These are phyloP conservation scores for Didymella keratinophila DNA, from an alignment of 2,329 filamentous ascomycete species.

Conservation along the genomic window DNA sequence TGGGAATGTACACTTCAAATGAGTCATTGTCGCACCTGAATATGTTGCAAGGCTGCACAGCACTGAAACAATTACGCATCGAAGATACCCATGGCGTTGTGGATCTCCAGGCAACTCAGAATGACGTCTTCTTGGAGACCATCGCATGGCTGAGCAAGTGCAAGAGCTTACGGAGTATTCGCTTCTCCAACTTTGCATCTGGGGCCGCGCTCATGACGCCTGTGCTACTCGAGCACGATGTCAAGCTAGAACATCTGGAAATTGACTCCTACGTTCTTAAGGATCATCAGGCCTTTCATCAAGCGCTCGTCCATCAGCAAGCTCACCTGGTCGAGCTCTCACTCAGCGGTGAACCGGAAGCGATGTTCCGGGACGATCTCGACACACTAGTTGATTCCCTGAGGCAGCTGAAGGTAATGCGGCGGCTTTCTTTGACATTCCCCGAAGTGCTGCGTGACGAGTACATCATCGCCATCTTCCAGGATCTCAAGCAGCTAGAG, in stretches of 20 bases:
- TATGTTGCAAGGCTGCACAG: constrained; percentile 58
- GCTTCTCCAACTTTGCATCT: constrained; percentile 60
- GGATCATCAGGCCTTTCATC: constrained; percentile 61
- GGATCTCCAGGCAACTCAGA: constrained; percentile 60
- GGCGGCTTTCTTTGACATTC: constrained; percentile 61
- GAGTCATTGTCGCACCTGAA: constrained; percentile 60
- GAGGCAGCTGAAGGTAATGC: constrained; percentile 60
- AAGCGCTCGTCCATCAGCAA: constrained; percentile 62
- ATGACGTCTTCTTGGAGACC: constrained; percentile 61
- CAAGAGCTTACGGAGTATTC: constrained; percentile 58
- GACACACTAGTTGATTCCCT: constrained; percentile 62
- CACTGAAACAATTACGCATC: constrained; percentile 59
- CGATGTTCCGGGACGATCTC: constrained; percentile 56
- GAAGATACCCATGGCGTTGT: constrained; percentile 55
- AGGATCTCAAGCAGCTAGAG: constrained; percentile 59
- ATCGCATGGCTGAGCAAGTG: constrained; percentile 65
- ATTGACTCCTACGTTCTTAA: constrained; percentile 60
- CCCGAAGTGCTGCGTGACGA: constrained; percentile 60
- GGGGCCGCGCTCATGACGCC: constrained; percentile 62
- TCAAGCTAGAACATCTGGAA: constrained; percentile 58
- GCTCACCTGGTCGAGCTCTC: constrained; percentile 56
- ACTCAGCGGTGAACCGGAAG: constrained; percentile 58
- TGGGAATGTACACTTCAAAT: constrained; percentile 61
- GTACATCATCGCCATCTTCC: constrained; percentile 60
- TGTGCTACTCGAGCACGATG: constrained; percentile 56